Evolutionary conservation across 1,139 yeast species (phyloP).

Genomic region (Pneumocystis murina): DNA sequence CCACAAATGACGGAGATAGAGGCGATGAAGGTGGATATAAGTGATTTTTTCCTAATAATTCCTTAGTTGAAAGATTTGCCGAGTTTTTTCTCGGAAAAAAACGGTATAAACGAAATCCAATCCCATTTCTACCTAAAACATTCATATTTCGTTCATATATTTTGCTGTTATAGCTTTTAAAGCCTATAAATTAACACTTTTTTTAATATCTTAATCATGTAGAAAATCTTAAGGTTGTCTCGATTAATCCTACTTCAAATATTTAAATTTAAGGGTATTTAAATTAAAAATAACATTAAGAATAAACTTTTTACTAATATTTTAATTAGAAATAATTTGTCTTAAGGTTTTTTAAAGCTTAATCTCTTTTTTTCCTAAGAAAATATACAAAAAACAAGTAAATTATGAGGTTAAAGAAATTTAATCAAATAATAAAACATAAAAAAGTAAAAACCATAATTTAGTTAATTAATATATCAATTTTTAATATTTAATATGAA

Average conservation of each 20-base stretch:
- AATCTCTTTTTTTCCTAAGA: neutral
- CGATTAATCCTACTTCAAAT: too few species aligned
- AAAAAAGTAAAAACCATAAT: neutral
- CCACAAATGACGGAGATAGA: neutral
- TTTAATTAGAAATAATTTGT: too few species aligned
- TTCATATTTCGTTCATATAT: neutral
- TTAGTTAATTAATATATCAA: too few species aligned
- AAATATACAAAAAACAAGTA: neutral
- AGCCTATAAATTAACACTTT: neutral
- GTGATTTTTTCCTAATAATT: neutral
- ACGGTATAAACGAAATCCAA: neutral
- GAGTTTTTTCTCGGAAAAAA: neutral
- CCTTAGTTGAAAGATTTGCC: neutral
- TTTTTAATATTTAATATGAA: neutral
- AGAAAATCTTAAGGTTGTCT: too few species aligned
- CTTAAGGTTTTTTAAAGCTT: too few species aligned
- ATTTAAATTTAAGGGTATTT: too few species aligned
- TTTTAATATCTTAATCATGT: too few species aligned
- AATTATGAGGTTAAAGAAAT: neutral
- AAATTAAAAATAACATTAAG: too few species aligned
- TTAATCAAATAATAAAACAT: neutral
- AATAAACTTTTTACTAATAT: too few species aligned
- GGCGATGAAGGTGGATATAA: neutral
- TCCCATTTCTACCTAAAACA: neutral
- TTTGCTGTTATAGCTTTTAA: neutral